Base-by-base conservation (phyloP, 305 asterid species). In the Euphrasia arctica region DNA sequence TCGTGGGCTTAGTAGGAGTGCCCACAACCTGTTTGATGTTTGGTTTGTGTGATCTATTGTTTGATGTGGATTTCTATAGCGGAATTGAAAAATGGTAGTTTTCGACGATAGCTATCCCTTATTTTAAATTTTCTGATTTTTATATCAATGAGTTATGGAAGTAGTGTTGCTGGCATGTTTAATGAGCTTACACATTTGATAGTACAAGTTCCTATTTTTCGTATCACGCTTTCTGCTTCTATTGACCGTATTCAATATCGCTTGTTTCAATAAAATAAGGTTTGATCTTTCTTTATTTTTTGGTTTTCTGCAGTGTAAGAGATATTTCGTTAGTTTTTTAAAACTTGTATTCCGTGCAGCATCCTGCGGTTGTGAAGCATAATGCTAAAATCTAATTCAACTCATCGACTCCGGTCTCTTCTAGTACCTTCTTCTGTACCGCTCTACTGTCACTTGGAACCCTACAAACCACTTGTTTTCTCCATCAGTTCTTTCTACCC, bases 301-400 rank as follows among this genome's bases (percentile, higher is more conserved):
- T 31, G 5, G 29, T 14, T 51, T 15, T 51, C 57, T 49, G 50
- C 50, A 45, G 50, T n/a, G 14, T 45, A 15, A 43, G 13, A 45
- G 28, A 1, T 51, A 9, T 13, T 51, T 15, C 15, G 29, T n/a
- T 4, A 3, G 9, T 9, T 29, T 63, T 1, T 32, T n/a, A 28
- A 1, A 3, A 13, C 34, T 1, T 4, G 34, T 31, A 15, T 9
- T 3, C 50, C 41, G 2, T 14, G 8, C 12, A 12, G 5, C 47
- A 12, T 10, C 39, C 6, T 64, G 61, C 54, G 11, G 3, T 34
- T 51, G 42, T 51, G 52, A 64, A 54, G 11, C 57, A 9, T 29
- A 13, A 68, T 68, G 64, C 18, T 45, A 14, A 15, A 39, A 22
- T 39, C 54, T 27, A 68, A 50, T 61, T 41, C 22, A 18, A 15